phyloP scores from a whole-genome alignment of 108 stramenopile species.

The Cylindrotheca fusiformis region DNA sequence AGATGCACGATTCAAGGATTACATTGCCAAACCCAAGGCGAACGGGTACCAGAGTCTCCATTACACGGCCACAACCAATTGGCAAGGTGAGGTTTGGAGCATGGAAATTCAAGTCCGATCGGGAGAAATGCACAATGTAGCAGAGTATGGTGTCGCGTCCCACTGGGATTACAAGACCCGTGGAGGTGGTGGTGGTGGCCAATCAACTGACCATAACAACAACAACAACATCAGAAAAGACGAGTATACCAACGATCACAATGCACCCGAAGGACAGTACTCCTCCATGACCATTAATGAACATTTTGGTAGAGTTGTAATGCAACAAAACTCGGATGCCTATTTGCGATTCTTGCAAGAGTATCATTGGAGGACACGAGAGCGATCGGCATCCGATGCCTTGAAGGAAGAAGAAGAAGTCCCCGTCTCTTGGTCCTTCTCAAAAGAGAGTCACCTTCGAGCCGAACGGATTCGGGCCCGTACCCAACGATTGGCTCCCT shows the following conservation, averaged over 20 bases:
- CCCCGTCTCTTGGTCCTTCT: neutral
- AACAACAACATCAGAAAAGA: conserved; percentile 13
- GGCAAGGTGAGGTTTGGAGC: conserved; percentile 56
- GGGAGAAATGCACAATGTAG: conserved; percentile 85
- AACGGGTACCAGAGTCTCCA: conserved; percentile 96
- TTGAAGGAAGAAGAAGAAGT: conserved; percentile 10
- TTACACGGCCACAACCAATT: conserved; percentile 65
- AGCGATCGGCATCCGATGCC: neutral
- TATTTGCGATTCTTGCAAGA: conserved; percentile 66
- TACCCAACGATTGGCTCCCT: conserved; percentile 64
- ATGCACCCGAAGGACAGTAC: neutral
- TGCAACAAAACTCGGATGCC: conserved; percentile 49
- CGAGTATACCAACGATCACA: neutral
- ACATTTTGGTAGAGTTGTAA: conserved; percentile 9
- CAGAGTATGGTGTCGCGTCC: conserved; percentile 81
- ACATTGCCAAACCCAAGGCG: conserved; percentile 76
- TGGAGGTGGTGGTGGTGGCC: conserved; percentile 7
- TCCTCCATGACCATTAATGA: conserved; percentile 9
- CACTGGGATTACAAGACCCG: conserved; percentile 82
- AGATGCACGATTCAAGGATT: conserved; percentile 85
- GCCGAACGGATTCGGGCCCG: conserved; percentile 64
- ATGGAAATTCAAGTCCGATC: conserved; percentile 86
- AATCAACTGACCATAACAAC: conserved; percentile 2
- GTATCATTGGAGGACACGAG: conserved; percentile 56
- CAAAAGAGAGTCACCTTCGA: conserved; percentile 41